Base-by-base conservation (phyloP, 768 basidiomycete genomes). In the Boletellus ananiceps region DNA sequence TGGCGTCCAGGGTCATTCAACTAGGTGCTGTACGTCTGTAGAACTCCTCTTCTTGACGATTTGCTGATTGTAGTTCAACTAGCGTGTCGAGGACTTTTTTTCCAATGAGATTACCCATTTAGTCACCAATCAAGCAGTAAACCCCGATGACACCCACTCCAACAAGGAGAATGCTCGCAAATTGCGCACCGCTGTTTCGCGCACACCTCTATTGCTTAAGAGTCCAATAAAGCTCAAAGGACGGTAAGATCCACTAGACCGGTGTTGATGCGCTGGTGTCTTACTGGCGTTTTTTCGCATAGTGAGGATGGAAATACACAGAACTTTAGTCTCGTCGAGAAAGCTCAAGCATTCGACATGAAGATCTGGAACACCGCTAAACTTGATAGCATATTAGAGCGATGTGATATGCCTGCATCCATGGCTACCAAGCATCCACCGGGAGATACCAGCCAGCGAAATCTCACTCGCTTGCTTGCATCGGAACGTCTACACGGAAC, bases 31-130 rank as follows among this genome's bases (percentile, higher is more conserved):
- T 98, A 68, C 59, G 90, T 79, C 39, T 14, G 36, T 35, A 32
- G 27, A 18, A 21, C 40, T 25, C n/a, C 27, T 43, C 33, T 44
- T 47, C 25, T 42, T 11, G 18, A 44, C 27, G 41, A 36, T 9
- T 31, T 31, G 52, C 50, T 43, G 21, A 46, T 44, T 44, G 38
- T n/a, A 14, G 36, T 42, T 38, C 44, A 16, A 50, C 32, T 60
- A 98, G 96, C 75, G 74, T 48, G 79, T 92, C 48, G 91, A 95
- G 43, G 79, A 83, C 52, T 96, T 96, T 75, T 94, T 97, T 67
- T 90, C 88, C 27, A 82, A 77, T 41, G 77, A 82, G 41, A 81
- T 95, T 21, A 93, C 93, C 0, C 95, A 98, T 70, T 76, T 97
- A 54, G 84, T 95, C 62, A 88, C 87, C 46, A 78, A 86, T 59